phyloP scores from a whole-genome alignment of 176 grass and related monocot genomes.

The Dendrocalamus sinicus region DNA sequence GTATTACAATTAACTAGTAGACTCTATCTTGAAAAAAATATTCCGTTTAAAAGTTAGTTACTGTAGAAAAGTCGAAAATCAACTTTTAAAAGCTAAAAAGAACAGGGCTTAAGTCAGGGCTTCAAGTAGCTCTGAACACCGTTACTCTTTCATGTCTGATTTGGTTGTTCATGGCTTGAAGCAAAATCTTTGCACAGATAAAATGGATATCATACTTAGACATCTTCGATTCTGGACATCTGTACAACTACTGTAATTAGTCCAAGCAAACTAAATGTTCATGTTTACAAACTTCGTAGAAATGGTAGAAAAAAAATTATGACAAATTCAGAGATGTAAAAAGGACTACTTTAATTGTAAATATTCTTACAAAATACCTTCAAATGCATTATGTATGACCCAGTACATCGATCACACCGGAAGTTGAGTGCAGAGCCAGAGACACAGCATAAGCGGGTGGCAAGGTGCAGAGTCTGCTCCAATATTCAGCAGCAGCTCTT shows the following conservation, averaged over 20 bases:
- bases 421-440: not conserved
- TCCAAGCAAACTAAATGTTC: not conserved
- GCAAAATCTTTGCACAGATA: no score
- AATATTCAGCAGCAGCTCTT: constrained; percentile 62
- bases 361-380: constrained; percentile 36
- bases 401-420: constrained; percentile 10
- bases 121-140: no score
- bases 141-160: no score
- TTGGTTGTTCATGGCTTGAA: no score
- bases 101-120: no score
- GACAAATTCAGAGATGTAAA: not conserved
- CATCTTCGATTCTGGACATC: not conserved
- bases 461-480: constrained; percentile 24
- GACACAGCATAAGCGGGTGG: not conserved
- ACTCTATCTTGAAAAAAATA: no score
- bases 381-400: constrained; percentile 16
- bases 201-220: not conserved
- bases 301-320: not conserved
- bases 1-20: no score
- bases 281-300: no score
- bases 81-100: no score
- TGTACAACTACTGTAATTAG: not conserved
- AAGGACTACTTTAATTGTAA: not conserved
- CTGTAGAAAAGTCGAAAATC: no score
- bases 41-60: no score